phyloP scores from a whole-genome alignment of 345 rosid genomes.

The Acer campestre region DNA sequence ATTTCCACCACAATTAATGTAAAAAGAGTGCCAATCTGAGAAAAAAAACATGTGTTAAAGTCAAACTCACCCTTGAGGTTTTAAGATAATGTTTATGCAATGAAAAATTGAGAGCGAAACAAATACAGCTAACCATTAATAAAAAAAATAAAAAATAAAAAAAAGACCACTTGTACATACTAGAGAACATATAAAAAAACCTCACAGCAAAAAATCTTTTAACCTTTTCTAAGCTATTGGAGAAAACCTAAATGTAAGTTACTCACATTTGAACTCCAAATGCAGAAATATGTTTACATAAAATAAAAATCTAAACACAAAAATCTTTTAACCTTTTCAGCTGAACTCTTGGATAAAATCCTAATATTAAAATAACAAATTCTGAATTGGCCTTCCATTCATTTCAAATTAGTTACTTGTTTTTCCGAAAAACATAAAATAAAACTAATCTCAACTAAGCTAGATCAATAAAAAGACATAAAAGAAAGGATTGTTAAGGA shows the following conservation, averaged over 20 bases:
- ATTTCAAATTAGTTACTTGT: background rate
- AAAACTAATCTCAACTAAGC: background rate
- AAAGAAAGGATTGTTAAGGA: background rate
- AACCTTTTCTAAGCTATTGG: background rate
- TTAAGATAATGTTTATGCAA: background rate
- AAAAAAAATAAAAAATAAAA: too few relatives aligned
- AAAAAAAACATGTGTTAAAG: background rate
- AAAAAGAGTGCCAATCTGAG: conserved; percentile 31
- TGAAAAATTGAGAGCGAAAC: background rate
- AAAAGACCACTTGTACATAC: background rate
- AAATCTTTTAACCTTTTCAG: background rate
- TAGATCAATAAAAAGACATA: background rate
- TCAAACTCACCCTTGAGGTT: background rate
- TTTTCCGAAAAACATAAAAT: background rate
- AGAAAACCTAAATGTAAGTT: background rate
- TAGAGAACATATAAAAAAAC: background rate
- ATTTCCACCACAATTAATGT: conserved; percentile 54
- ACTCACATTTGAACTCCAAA: background rate
- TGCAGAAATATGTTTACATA: too few relatives aligned
- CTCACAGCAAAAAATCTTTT: background rate
- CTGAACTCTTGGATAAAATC: background rate
- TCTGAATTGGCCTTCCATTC: background rate
- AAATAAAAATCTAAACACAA: too few relatives aligned
- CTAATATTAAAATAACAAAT: background rate
- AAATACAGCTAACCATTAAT: background rate